Conservation (phyloP, 108 stramenopile genomes). For the Craspedostauros australis region DNA sequence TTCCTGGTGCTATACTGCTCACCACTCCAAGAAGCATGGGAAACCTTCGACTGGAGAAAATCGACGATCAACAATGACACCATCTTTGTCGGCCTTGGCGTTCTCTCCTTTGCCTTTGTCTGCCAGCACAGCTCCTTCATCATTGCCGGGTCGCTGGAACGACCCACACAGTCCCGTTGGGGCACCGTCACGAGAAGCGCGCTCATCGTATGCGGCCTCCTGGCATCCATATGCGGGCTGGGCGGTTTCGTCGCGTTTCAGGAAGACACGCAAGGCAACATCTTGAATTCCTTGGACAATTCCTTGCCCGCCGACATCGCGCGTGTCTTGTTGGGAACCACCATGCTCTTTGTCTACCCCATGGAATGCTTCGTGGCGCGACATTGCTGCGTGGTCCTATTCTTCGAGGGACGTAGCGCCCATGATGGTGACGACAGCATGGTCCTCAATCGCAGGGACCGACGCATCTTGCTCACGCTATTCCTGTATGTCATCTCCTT, state of each 20-base stretch:
- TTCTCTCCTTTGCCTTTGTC: conserved; percentile 82
- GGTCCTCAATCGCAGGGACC: conserved; percentile 64
- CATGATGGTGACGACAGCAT: conserved; percentile 81
- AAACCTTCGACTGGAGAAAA: conserved; percentile 20
- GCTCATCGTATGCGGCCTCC: conserved; percentile 34
- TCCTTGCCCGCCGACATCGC: conserved; percentile 40
- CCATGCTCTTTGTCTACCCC: conserved; percentile 83
- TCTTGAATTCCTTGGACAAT: conserved; percentile 54
- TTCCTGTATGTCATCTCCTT: conserved; percentile 56
- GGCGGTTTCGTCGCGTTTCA: conserved; percentile 66
- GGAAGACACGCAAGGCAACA: conserved; percentile 53
- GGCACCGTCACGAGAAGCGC: conserved; percentile 42
- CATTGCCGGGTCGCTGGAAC: conserved; percentile 69
- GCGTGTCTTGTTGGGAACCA: conserved; percentile 43
- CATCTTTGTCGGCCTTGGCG: conserved; percentile 77
- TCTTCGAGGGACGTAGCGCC: conserved; percentile 69
- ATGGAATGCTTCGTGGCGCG: conserved; percentile 78
- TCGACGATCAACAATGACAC: conserved; percentile 33
- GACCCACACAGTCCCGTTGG: conserved; percentile 71
- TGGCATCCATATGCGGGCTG: conserved; percentile 47
- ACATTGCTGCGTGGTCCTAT: conserved; percentile 67
- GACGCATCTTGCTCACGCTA: conserved; percentile 60
- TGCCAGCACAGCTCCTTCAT: conserved; percentile 85
- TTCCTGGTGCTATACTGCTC: conserved; percentile 33
- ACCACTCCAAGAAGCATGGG: conserved; percentile 14